Base-by-base conservation (phyloP, 1,284 basidiomycete genomes). In the Trametes versicolor region DNA sequence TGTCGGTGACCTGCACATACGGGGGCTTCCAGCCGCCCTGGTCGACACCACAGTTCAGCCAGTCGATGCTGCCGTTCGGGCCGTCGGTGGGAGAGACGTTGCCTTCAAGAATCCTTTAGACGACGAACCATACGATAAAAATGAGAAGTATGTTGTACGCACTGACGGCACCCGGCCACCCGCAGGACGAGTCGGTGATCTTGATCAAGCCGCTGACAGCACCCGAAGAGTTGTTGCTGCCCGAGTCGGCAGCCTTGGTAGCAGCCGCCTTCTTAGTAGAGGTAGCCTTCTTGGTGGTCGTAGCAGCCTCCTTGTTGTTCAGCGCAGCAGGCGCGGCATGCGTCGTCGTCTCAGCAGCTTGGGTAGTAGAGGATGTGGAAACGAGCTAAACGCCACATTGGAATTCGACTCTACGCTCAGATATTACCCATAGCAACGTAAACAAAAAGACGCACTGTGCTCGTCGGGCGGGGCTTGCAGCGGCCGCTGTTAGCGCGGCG, bases 21-120 rank as follows among this genome's bases (percentile, higher is more conserved):
- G 89, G 88, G 19, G 91, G 90, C 34, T 78, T 81, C 91, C 91
- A 93, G 47, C 89, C 89, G 32, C 76, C 78, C 37, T 71, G 73
- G 39, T 81, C 78, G 67, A 95, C 74, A 57, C 92, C 93, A 72
- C 94, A 96, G 79, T 94, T 94, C 71, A 96, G 77, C 87, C 89
- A 96, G 66, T 87, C 82, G 60, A 92, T 84, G 68, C 80, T 76
- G 25, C 94, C 94, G 76, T 96, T 96, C 27, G 94, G 93, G 21
- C 89, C 88, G 58, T 79, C 77, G 25, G 79, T 77, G 8, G 77
- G 72, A 4, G 85, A 87, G 62, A 83, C 77, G 34, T 85, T 68
- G 69, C 73, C 89, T 90, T 32, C 70, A 17, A 50, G 48, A 23
- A 39, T 49, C 37, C 29, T 21, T 37, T 63, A 55, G 55, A 62